phyloP scores from a whole-genome alignment of 352 stramenopile species.

The Blastocystis sp. region DNA sequence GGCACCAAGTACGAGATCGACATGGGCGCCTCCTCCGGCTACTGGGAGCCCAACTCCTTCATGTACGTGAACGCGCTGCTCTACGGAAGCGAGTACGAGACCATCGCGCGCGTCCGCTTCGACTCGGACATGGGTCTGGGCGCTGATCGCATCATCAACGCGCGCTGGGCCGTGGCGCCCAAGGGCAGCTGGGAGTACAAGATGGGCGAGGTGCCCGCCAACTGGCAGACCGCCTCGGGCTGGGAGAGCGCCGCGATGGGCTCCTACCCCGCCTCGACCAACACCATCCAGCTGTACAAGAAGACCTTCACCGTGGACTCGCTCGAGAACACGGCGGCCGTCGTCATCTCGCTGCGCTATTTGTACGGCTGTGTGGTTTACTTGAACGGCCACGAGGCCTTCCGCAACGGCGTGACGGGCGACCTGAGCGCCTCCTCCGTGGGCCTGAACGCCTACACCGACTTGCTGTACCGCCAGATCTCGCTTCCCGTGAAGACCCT shows the following conservation, averaged over 20 bases:
- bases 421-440: constrained; percentile 2
- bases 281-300: constrained; percentile 66
- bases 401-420: constrained; percentile 45
- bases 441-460: background rate
- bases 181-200: constrained; percentile 18
- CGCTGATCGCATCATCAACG: background rate
- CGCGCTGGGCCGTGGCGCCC: constrained; percentile 1
- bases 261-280: constrained; percentile 1
- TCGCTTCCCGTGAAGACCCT: constrained; percentile 40
- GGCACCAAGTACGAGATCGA: constrained; percentile 1
- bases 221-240: background rate
- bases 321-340: background rate
- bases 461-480: constrained; percentile 18
- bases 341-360: constrained; percentile 13
- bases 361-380: constrained; percentile 36
- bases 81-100: constrained; percentile 12
- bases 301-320: constrained; percentile 28
- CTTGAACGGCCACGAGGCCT: constrained; percentile 55
- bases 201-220: constrained; percentile 44
- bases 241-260: background rate
- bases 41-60: constrained; percentile 4
- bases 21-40: background rate
- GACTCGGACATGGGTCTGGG: background rate
- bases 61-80: constrained; percentile 43
- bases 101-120: background rate